Evolutionary conservation across 331 rosid genomes (phyloP).

Genomic region (Prunus yedoensis): DNA sequence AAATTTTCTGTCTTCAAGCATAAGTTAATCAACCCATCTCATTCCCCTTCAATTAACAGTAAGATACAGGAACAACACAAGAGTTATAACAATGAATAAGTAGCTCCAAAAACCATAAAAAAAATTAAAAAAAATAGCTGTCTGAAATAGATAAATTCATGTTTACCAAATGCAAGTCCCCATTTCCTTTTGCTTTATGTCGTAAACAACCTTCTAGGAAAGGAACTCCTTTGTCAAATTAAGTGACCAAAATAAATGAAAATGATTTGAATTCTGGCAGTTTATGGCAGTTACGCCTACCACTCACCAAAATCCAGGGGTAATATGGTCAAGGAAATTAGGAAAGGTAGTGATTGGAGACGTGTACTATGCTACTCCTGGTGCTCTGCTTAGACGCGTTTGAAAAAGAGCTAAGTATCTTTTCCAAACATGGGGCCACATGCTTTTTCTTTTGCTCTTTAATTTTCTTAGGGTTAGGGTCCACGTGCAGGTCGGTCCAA

Average conservation of each 20-base stretch:
- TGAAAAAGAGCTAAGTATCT: neutral
- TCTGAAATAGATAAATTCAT: neutral
- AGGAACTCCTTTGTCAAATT: constrained; percentile 10
- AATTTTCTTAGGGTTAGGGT: neutral
- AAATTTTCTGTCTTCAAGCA: no score
- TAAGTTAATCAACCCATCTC: no score
- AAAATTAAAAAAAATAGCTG: no score
- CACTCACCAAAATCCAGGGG: neutral
- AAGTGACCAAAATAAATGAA: neutral
- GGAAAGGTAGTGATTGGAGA: constrained; percentile 3
- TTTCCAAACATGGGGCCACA: constrained; percentile 15
- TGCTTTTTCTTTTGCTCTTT: neutral
- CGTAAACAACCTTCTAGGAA: neutral
- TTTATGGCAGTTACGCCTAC: neutral
- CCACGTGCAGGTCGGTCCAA: constrained; percentile 14
- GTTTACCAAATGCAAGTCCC: neutral
- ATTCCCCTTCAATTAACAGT: no score
- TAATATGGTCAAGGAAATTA: neutral
- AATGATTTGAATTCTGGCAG: neutral
- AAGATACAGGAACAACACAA: no score
- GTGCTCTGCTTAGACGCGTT: neutral
- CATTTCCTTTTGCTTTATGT: neutral
- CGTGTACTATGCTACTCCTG: neutral
- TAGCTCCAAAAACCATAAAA: neutral
- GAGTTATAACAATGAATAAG: neutral